A percentile compares a stretch with the other conserved stretches of the same genome.
Conservation (phyloP, 306 rosid species). For the Inga oerstediana region DNA sequence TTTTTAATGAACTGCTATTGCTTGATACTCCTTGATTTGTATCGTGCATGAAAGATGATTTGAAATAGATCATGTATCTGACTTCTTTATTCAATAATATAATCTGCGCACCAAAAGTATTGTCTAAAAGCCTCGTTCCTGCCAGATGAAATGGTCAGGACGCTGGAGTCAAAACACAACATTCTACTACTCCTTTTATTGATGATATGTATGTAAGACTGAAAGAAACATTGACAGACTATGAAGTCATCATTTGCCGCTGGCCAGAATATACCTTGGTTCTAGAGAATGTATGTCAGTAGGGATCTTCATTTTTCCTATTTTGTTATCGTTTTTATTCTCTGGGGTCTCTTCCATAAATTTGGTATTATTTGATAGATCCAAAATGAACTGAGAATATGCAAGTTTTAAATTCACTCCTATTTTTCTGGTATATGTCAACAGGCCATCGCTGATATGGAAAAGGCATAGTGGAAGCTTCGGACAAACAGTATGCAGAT, state of each 20-base stretch:
- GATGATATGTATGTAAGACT: constrained; percentile 95
- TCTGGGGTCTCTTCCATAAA: background rate
- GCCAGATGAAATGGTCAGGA: constrained; percentile 91
- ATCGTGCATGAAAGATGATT: background rate
- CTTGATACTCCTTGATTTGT: constrained; percentile 18
- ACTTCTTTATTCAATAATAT: constrained; percentile 14
- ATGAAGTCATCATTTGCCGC: constrained; percentile 88
- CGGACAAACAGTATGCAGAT: constrained; percentile 95
- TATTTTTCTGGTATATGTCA: constrained; percentile 9
- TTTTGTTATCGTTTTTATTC: constrained; percentile 1
- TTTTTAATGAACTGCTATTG: background rate
- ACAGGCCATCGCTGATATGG: constrained; percentile 90
- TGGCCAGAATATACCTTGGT: constrained; percentile 93
- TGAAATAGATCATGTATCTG: constrained; percentile 11
- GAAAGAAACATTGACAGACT: constrained; percentile 82
- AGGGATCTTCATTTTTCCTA: constrained; percentile 8
- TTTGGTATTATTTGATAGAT: background rate
- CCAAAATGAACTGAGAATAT: background rate
- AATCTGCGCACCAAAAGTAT: constrained; percentile 21
- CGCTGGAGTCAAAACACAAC: constrained; percentile 79
- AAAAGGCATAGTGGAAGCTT: constrained; percentile 88
- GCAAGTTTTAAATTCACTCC: background rate
- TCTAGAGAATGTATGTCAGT: constrained; percentile 75
- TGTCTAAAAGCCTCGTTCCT: constrained; percentile 41
- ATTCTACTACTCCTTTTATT: constrained; percentile 94